phyloP scores from a whole-genome alignment of 352 stramenopile genomes.

The Globisporangium polare region DNA sequence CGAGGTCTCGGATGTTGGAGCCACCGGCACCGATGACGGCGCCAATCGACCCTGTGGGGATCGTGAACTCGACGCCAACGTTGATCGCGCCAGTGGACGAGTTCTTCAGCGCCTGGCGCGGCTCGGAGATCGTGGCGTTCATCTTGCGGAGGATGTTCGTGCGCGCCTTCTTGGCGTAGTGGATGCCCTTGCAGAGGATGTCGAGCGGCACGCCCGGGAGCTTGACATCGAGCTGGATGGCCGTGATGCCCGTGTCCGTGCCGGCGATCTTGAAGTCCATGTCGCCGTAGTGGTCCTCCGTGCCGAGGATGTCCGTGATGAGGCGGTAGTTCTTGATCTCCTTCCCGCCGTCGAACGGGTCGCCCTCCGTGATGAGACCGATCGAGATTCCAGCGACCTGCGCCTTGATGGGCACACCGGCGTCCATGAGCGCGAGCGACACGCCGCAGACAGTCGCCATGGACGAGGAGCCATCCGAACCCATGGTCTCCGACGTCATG shows the following conservation, averaged over 20 bases:
- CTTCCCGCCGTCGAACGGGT: slow-evolving; percentile 63
- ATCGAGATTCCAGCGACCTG: slow-evolving; percentile 96
- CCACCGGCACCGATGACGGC: slow-evolving; percentile 73
- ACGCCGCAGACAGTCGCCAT: slow-evolving; percentile 97
- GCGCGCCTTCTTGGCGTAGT: slow-evolving; percentile 79
- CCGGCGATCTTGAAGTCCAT: slow-evolving; percentile 99
- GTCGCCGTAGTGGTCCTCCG: slow-evolving; percentile 96
- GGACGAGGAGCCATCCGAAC: slow-evolving; percentile 92
- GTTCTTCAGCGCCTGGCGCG: slow-evolving; percentile 53
- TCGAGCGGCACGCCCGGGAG: slow-evolving; percentile 81
- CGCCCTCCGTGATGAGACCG: slow-evolving; percentile 75
- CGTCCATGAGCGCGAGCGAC: slow-evolving; percentile 96
- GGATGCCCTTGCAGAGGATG: slow-evolving; percentile 84
- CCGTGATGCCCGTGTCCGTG: slow-evolving; percentile 89
- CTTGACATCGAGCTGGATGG: slow-evolving; percentile 97
- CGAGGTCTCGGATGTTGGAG: slow-evolving; percentile 69
- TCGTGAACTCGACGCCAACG: slow-evolving; percentile 55
- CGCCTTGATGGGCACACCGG: slow-evolving; percentile 92
- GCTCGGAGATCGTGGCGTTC: slow-evolving; percentile 59
- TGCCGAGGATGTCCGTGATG: slow-evolving; percentile 96
- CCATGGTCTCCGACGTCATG: slow-evolving; percentile 95
- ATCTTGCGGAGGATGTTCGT: slow-evolving; percentile 84
- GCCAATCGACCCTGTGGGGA: slow-evolving; percentile 53
- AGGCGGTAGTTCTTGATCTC: slow-evolving; percentile 84
- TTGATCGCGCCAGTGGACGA: slow-evolving; percentile 31